Conservation (phyloP, 1,284 basidiomycete species). For the Veloboletus limbatus region DNA sequence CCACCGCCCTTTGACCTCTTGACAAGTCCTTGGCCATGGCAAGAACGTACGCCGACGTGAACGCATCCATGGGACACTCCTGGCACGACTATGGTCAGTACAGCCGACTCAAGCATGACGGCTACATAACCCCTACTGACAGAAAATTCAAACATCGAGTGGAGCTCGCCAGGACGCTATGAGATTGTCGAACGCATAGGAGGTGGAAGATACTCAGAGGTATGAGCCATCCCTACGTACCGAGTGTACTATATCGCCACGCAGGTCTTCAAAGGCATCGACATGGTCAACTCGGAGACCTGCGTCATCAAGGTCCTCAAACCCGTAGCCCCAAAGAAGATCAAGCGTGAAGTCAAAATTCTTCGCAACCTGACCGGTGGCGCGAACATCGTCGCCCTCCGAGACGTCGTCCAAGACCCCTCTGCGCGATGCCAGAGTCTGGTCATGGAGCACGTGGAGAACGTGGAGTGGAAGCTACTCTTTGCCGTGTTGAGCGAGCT, state of each 20-base stretch:
- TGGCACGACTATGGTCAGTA: slow-evolving; percentile 54
- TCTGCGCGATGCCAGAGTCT: slow-evolving; percentile 79
- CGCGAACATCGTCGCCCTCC: slow-evolving; percentile 77
- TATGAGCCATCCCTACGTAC: slow-evolving; percentile 23
- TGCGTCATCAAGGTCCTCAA: slow-evolving; percentile 91
- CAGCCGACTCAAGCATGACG: neutral
- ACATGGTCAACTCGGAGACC: slow-evolving; percentile 74
- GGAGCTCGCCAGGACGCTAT: slow-evolving; percentile 77
- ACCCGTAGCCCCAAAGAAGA: slow-evolving; percentile 90
- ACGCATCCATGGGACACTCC: slow-evolving; percentile 41
- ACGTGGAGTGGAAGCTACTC: slow-evolving; percentile 81
- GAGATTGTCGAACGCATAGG: slow-evolving; percentile 80
- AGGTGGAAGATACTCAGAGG: slow-evolving; percentile 78
- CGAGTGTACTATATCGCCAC: slow-evolving; percentile 1
- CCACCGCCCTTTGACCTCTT: slow-evolving; percentile 19
- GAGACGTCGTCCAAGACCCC: slow-evolving; percentile 82
- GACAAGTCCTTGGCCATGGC: slow-evolving; percentile 40
- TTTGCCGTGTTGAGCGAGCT: slow-evolving; percentile 74
- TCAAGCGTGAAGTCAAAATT: slow-evolving; percentile 92
- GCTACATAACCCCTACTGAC: slow-evolving; percentile 8
- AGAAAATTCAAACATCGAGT: slow-evolving; percentile 74
- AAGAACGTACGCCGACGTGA: slow-evolving; percentile 47
- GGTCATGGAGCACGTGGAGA: slow-evolving; percentile 83
- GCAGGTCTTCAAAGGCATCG: slow-evolving; percentile 84
- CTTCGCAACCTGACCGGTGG: slow-evolving; percentile 84